Evolutionary conservation across 306 rosid species (phyloP).

Genomic region (Senna siamea): DNA sequence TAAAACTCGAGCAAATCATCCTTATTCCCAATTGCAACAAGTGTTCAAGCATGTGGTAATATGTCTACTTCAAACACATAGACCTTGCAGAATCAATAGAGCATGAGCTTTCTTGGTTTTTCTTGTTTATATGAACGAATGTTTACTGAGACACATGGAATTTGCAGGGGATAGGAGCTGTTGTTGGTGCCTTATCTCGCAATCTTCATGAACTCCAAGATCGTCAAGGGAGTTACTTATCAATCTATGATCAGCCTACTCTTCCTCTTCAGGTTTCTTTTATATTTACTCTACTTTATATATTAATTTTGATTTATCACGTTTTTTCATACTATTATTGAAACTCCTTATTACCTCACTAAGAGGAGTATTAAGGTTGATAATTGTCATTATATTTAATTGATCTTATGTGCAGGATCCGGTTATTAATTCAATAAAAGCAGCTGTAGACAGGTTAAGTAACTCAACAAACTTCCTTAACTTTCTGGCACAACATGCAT

Average conservation of each 20-base stretch:
- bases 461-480: constrained; percentile 93
- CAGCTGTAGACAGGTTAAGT: constrained; percentile 88
- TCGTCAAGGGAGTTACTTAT: constrained; percentile 94
- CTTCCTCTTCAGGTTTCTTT: constrained; percentile 85
- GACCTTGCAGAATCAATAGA: constrained; percentile 12
- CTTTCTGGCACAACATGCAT: constrained; percentile 96
- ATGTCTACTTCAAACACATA: constrained; percentile 39
- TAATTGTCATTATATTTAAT: constrained; percentile 33
- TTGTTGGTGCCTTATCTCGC: constrained; percentile 97
- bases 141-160: constrained; percentile 37
- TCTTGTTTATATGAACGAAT: constrained; percentile 33
- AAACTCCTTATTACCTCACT: constrained; percentile 28
- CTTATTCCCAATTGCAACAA: constrained; percentile 98
- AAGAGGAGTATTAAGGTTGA: constrained; percentile 16
- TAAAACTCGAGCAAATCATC: constrained; percentile 97
- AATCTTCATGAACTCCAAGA: constrained; percentile 98
- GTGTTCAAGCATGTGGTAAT: constrained; percentile 99
- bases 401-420: constrained; percentile 80
- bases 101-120: constrained; percentile 3
- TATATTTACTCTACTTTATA: constrained; percentile 25
- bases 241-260: constrained; percentile 87
- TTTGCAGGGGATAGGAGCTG: constrained; percentile 92
- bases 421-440: constrained; percentile 73
- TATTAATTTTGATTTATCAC: constrained; percentile 13
- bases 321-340: constrained; percentile 18